Percentiles rank a stretch among this genome's conserved stretches.
These are phyloP conservation scores for Trichoderma simmonsii DNA, from an alignment of 2,329 filamentous ascomycete species.

Conservation along the genomic window DNA sequence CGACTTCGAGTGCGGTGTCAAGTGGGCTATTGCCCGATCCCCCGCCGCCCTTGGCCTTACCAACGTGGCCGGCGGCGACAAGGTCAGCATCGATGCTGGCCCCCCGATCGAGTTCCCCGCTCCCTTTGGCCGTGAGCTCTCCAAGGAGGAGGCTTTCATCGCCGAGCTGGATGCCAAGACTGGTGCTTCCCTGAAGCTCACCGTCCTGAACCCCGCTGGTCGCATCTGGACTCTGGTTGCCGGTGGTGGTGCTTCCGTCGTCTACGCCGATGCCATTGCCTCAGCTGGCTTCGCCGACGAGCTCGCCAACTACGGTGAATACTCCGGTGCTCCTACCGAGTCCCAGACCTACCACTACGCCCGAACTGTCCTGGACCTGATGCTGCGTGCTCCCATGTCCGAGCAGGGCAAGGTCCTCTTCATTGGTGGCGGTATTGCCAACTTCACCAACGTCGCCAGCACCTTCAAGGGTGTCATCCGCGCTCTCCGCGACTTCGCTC, in stretches of 20 bases:
- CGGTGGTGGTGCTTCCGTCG: constrained; percentile 98
- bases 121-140: constrained; percentile 96
- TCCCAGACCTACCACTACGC: constrained; percentile 99
- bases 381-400: constrained; percentile 83
- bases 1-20: constrained; percentile 98
- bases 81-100: constrained; percentile 91
- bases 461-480: constrained; percentile 99
- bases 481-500: constrained; percentile 85
- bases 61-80: constrained; percentile 62
- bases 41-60: constrained; percentile 84
- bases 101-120: constrained; percentile 99
- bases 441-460: constrained; percentile 99
- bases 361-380: constrained; percentile 91
- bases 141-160: constrained; percentile 99
- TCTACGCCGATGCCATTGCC: constrained; percentile 98
- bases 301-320: constrained; percentile 99
- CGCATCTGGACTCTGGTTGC: constrained; percentile 98
- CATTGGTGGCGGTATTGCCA: constrained; percentile 99
- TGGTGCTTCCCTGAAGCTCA: constrained; percentile 97
- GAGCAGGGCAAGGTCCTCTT: constrained; percentile 97
- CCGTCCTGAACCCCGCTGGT: constrained; percentile 85
- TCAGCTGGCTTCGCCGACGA: constrained; percentile 93
- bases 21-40: constrained; percentile 96
- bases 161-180: constrained; percentile 99
- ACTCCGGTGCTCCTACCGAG: constrained; percentile 98